These are phyloP conservation scores for Parietichytrium sp. DNA, from an alignment of 108 stramenopile species.

Conservation along the genomic window DNA sequence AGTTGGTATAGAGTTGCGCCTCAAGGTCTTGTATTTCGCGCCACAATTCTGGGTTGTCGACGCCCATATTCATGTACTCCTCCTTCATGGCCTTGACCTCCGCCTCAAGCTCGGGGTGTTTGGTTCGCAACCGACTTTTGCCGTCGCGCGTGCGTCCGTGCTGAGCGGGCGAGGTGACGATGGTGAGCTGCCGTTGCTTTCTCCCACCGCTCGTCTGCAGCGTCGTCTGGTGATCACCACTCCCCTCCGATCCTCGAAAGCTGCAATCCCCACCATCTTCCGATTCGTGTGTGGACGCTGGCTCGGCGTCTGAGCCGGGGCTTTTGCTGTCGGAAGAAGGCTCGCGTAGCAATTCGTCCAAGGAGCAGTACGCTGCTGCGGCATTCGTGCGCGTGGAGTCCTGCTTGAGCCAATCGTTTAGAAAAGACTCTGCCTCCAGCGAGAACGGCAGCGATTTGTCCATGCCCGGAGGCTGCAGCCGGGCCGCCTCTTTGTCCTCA, in stretches of 20 bases:
- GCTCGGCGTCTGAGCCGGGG: neutral
- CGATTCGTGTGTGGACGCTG: neutral
- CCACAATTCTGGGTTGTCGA: neutral
- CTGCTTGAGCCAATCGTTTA: constrained; percentile 1
- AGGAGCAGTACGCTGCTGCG: neutral
- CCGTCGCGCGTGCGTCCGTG: neutral
- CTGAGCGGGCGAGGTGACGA: neutral
- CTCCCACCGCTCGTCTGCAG: neutral
- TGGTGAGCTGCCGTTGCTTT: neutral
- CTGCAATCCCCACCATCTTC: neutral
- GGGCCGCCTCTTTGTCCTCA: neutral
- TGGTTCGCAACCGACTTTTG: neutral
- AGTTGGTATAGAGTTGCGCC: constrained; percentile 12
- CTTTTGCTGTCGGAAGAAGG: neutral
- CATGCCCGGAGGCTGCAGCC: neutral
- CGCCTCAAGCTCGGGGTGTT: neutral
- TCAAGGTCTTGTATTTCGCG: neutral
- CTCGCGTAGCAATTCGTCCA: neutral
- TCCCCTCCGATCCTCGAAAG: neutral
- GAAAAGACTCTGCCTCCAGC: constrained; percentile 12
- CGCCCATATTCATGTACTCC: neutral
- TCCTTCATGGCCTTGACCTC: neutral
- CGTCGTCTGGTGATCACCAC: neutral
- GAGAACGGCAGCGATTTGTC: neutral
- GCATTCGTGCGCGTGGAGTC: neutral